Conservation (phyloP, 1,284 basidiomycete species). For the Polyporus tsugae region DNA sequence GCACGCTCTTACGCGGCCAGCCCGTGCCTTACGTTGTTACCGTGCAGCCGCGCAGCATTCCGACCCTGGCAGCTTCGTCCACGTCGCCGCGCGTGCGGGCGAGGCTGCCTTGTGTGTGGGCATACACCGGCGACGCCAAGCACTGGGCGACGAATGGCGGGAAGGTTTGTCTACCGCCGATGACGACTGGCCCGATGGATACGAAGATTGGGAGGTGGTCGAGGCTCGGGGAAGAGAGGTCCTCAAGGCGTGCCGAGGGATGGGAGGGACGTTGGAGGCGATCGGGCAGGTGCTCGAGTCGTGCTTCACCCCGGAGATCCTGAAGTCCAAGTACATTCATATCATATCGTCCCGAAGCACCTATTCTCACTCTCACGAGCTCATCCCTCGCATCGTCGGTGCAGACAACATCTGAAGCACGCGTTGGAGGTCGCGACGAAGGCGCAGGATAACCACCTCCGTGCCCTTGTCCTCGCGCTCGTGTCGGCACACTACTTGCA, state of each 20-base stretch:
- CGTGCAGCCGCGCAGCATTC: slow-evolving; percentile 59
- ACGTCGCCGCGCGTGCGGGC: slow-evolving; percentile 65
- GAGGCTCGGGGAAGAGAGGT: slow-evolving; percentile 47
- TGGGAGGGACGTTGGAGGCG: slow-evolving; percentile 63
- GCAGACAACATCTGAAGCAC: slow-evolving; percentile 66
- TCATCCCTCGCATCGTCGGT: background rate
- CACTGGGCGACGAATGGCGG: slow-evolving; percentile 29
- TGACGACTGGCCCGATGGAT: slow-evolving; percentile 28
- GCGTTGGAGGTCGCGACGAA: slow-evolving; percentile 64
- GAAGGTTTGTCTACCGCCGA: slow-evolving; percentile 24
- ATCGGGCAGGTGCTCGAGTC: slow-evolving; percentile 64
- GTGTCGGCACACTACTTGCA: slow-evolving; percentile 74
- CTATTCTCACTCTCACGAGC: background rate
- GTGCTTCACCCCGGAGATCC: slow-evolving; percentile 60
- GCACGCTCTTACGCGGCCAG: slow-evolving; percentile 59
- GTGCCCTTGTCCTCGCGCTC: slow-evolving; percentile 71
- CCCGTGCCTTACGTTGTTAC: slow-evolving; percentile 68
- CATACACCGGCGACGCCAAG: slow-evolving; percentile 32
- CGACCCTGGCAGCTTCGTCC: slow-evolving; percentile 59
- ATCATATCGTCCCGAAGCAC: background rate
- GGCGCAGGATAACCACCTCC: slow-evolving; percentile 74
- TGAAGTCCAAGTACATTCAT: slow-evolving; percentile 63
- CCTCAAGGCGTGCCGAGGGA: slow-evolving; percentile 50
- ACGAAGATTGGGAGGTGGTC: slow-evolving; percentile 31
- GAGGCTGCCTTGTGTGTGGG: slow-evolving; percentile 68